Evolutionary conservation across 2,329 filamentous ascomycete genomes (phyloP).

Genomic region (Penicillium sp.): DNA sequence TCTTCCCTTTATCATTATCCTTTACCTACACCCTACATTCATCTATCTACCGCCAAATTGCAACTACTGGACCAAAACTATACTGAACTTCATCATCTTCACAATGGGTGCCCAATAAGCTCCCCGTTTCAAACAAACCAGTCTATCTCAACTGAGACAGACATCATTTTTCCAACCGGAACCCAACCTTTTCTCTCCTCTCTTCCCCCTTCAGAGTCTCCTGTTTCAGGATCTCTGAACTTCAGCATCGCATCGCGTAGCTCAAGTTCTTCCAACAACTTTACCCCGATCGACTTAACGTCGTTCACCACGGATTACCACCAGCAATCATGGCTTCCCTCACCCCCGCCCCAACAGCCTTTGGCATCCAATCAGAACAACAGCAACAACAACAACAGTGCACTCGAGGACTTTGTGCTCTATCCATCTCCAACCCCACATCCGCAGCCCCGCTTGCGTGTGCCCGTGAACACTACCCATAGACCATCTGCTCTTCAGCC

Average conservation of each 20-base stretch:
- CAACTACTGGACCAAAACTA: constrained; percentile 8
- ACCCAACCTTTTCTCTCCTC: constrained; percentile 31
- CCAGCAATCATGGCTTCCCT: constrained; percentile 50
- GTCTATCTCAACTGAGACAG: constrained; percentile 41
- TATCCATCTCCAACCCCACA: constrained; percentile 35
- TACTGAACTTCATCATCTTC: constrained; percentile 24
- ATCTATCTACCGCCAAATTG: constrained; percentile 8
- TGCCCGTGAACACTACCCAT: constrained; percentile 40
- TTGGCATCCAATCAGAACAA: constrained; percentile 40
- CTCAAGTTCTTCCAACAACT: constrained; percentile 42
- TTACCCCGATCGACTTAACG: constrained; percentile 44
- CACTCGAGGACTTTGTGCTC: constrained; percentile 47
- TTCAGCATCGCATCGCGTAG: constrained; percentile 44
- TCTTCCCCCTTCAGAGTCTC: constrained; percentile 43
- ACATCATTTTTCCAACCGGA: constrained; percentile 43
- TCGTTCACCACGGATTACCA: constrained; percentile 52
- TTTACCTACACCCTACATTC: constrained; percentile 6
- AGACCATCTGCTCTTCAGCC: constrained; percentile 34
- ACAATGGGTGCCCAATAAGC: constrained; percentile 46
- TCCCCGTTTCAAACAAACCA: constrained; percentile 27
- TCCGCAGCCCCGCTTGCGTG: constrained; percentile 38
- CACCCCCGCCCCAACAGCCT: constrained; percentile 45
- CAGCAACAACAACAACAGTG: constrained; percentile 34
- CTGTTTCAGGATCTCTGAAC: constrained; percentile 48
- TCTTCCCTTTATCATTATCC: constrained; percentile 18